These are phyloP conservation scores for Xylariaceae sp. DNA, from an alignment of 2,329 filamentous ascomycete genomes.

Conservation along the genomic window DNA sequence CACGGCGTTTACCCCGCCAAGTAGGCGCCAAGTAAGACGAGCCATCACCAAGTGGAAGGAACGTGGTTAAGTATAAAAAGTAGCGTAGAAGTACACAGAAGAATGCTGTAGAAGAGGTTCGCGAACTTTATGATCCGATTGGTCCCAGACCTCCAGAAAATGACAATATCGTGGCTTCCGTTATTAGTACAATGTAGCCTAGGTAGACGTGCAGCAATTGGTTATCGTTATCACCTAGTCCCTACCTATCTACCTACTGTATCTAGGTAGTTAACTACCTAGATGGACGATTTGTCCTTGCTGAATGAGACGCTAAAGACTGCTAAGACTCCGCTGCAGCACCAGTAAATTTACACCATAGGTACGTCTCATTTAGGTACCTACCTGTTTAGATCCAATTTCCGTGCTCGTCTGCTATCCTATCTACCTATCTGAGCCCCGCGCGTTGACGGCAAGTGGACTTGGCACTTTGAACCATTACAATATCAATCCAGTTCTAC, in stretches of 20 bases:
- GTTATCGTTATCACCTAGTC: not conserved
- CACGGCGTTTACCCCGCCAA: not conserved
- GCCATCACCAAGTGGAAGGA: not conserved
- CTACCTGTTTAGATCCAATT: too few relatives aligned
- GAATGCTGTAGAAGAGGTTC: not conserved
- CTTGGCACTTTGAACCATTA: too few relatives aligned
- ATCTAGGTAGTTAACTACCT: not conserved
- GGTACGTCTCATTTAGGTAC: too few relatives aligned
- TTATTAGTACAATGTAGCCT: not conserved
- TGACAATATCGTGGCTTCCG: not conserved
- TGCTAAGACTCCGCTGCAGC: too few relatives aligned
- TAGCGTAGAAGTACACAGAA: not conserved
- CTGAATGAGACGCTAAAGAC: too few relatives aligned
- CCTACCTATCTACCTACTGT: not conserved
- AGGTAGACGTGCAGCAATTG: not conserved
- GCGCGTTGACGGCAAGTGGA: too few relatives aligned
- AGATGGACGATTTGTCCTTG: too few relatives aligned
- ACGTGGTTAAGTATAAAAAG: not conserved
- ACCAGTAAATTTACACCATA: too few relatives aligned
- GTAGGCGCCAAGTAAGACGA: not conserved
- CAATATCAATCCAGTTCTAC: too few relatives aligned
- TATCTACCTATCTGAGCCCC: too few relatives aligned
- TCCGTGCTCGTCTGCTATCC: too few relatives aligned
- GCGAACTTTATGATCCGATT: constrained; percentile 5
- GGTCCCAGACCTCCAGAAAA: not conserved